Percentiles rank a stretch among this genome's conserved stretches.
phyloP scores from a whole-genome alignment of 495 filamentous ascomycete genomes.

The Aspergillus asperescens region DNA sequence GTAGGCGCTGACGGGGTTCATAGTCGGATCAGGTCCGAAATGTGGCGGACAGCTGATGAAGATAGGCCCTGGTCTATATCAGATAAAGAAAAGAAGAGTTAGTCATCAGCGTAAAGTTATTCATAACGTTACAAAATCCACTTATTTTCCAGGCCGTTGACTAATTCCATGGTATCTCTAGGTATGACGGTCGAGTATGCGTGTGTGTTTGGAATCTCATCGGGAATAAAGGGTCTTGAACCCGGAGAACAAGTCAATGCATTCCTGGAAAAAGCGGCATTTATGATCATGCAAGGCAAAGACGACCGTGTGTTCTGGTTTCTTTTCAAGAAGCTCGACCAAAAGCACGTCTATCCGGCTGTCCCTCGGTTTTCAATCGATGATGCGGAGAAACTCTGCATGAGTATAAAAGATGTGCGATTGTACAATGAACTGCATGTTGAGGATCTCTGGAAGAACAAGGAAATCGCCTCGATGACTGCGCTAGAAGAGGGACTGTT shows the following conservation, averaged over 20 bases:
- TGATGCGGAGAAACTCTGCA: constrained; percentile 10
- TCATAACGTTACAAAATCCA: too few relatives aligned
- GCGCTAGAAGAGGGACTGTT: constrained; percentile 24
- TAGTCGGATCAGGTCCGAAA: constrained; percentile 30
- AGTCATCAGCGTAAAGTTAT: background rate
- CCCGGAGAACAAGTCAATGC: constrained; percentile 5
- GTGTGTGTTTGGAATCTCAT: constrained; percentile 6
- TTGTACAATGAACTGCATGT: constrained; percentile 2
- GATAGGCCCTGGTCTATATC: constrained; percentile 18
- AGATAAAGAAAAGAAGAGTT: constrained; percentile 15
- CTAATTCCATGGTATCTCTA: background rate
- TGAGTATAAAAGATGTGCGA: background rate
- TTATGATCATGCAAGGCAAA: constrained; percentile 16
- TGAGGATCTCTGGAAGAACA: constrained; percentile 19
- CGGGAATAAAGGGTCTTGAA: background rate
- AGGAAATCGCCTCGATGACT: constrained; percentile 18
- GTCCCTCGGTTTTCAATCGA: constrained; percentile 9
- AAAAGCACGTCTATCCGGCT: constrained; percentile 17
- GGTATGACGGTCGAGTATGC: constrained; percentile 4
- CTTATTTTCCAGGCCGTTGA: too few relatives aligned
- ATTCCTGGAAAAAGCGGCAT: background rate
- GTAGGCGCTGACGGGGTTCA: constrained; percentile 47
- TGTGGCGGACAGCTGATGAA: constrained; percentile 25
- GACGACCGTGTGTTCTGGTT: constrained; percentile 23
- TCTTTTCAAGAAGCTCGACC: constrained; percentile 38